A percentile compares a stretch with the other conserved stretches of the same genome.
phyloP scores from a whole-genome alignment of 1,284 basidiomycete species.

The Puccinia horiana region DNA sequence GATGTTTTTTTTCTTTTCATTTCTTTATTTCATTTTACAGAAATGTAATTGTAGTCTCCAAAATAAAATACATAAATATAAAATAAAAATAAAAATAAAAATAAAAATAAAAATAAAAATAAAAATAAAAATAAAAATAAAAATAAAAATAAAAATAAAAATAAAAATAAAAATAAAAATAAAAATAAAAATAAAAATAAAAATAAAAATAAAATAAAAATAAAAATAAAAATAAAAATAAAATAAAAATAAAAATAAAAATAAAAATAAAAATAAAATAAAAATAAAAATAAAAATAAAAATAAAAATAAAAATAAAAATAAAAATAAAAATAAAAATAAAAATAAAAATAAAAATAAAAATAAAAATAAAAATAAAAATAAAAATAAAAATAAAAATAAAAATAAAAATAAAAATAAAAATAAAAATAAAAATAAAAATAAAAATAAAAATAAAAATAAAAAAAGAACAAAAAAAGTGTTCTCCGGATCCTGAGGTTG shows the following conservation, averaged over 20 bases:
- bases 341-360: too few species aligned
- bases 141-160: slow-evolving; percentile 11
- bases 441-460: too few species aligned
- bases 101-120: not conserved
- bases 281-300: slow-evolving; percentile 12
- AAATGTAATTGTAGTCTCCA: not conserved
- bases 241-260: slow-evolving; percentile 2
- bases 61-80: too few species aligned
- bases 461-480: too few species aligned
- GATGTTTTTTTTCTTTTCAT: not conserved
- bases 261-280: not conserved
- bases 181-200: slow-evolving; percentile 23
- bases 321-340: not conserved
- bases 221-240: not conserved
- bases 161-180: slow-evolving; percentile 23
- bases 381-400: too few species aligned
- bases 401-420: too few species aligned
- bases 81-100: too few species aligned
- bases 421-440: too few species aligned
- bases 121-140: not conserved
- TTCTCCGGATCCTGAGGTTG: too few species aligned
- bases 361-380: too few species aligned
- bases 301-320: slow-evolving; percentile 10
- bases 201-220: slow-evolving; percentile 16
- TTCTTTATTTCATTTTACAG: not conserved